Conservation (phyloP, 257 asterid species). For the Plantago elongata region DNA sequence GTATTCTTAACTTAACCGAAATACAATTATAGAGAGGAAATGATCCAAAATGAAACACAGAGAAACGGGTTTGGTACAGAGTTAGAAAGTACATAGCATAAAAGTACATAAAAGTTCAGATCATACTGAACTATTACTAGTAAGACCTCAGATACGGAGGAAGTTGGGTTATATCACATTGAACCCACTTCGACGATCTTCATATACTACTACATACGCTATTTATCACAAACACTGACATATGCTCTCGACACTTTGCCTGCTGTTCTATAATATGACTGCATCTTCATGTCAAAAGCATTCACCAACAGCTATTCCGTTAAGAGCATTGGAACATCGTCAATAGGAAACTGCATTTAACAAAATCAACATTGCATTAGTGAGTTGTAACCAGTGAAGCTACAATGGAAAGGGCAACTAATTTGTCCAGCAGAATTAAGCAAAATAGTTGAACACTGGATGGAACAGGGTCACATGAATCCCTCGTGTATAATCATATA, state of each 20-base stretch:
- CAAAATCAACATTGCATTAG: neutral
- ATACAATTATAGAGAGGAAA: no score
- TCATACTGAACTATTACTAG: no score
- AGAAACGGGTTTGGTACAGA: no score
- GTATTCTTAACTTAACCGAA: no score
- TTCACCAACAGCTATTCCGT: slow-evolving; percentile 34
- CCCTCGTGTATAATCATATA: no score
- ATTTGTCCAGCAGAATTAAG: no score
- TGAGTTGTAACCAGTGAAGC: neutral
- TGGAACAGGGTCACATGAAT: neutral
- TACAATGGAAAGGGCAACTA: neutral
- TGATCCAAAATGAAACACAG: no score
- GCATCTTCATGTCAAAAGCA: neutral
- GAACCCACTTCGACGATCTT: slow-evolving; percentile 4
- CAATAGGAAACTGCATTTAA: slow-evolving; percentile 25
- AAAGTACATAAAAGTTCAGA: no score
- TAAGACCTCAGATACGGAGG: neutral
- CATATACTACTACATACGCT: neutral
- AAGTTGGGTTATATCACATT: neutral
- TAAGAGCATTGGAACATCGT: slow-evolving; percentile 45
- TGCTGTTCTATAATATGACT: no score
- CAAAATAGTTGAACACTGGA: neutral
- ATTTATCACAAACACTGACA: neutral
- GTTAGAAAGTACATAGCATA: no score
- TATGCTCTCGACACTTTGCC: neutral